phyloP scores from a whole-genome alignment of 805 yeast genomes.

The Yamadazyma ubonensis region DNA sequence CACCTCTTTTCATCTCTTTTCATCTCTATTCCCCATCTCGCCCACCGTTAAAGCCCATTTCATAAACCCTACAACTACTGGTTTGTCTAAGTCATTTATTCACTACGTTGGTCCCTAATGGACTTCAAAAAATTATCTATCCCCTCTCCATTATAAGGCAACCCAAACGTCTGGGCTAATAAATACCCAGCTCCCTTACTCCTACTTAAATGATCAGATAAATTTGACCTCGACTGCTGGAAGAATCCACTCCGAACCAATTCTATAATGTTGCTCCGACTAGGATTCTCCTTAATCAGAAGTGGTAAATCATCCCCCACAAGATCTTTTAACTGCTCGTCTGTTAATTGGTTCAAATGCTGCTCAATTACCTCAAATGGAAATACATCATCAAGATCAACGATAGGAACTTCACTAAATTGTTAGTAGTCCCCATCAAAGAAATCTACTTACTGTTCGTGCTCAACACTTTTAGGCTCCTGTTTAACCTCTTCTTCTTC shows the following conservation, averaged over 20 bases:
- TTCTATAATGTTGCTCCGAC: conserved; percentile 38
- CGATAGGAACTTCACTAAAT: conserved; percentile 23
- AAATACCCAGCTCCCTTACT: conserved; percentile 47
- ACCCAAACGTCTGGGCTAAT: conserved; percentile 49
- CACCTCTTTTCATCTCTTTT: too few species aligned
- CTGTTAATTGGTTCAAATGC: conserved; percentile 31
- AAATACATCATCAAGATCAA: conserved; percentile 34
- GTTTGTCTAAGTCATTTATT: too few species aligned
- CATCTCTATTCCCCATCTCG: too few species aligned
- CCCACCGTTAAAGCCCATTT: too few species aligned
- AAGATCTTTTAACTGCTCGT: conserved; percentile 31
- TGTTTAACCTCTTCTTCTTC: conserved; percentile 5
- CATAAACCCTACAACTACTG: too few species aligned
- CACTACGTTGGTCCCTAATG: too few species aligned
- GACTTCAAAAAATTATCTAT: conserved; percentile 43
- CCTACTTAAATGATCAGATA: conserved; percentile 42
- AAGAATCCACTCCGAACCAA: conserved; percentile 52
- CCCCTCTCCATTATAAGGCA: conserved; percentile 55
- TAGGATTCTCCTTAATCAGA: conserved; percentile 28
- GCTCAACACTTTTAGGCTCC: background rate
- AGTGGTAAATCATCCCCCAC: conserved; percentile 42
- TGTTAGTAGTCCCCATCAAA: background rate
- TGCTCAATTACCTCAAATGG: conserved; percentile 27
- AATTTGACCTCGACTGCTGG: conserved; percentile 38
- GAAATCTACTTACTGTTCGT: conserved; percentile 7